Evolutionary conservation across 225 moss, liverwort and hornwort species (phyloP), one percentile per base, ranked within the genome.

Genomic region (Marchantia paleacea): DNA sequence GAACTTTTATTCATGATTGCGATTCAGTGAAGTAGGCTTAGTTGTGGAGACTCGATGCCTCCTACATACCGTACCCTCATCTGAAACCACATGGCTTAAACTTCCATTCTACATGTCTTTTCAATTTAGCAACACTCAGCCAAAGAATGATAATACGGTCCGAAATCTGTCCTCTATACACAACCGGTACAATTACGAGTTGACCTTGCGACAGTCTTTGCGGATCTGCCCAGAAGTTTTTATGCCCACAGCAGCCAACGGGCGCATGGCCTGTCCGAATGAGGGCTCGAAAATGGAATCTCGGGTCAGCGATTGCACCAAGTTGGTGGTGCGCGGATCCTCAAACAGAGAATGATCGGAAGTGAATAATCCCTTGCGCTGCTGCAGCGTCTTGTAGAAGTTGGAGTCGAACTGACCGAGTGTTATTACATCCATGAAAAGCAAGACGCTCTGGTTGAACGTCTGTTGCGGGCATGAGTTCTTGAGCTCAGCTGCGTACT

Each of bases 331-430:
- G 22, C 75, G 75, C 26, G 12, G 30, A 57, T 75, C 75, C 10
- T 14, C 0, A 31, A 12, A 57, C 7, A 75, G 75, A 16, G 75
- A 55, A 29, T 75, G 75, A 54, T 75, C 75, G 28, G 75, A 75
- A 58, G 55, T 75, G 55, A 75, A 75, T 13, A 75, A 31, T 20
- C 75, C 75, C 57, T 75, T 75, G 55, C 30, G 28, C 16, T 30
- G 16, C 75, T 55, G 4, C 25, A 75, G 75, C 8, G 57, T 58
- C 4, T 26, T 55, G 28, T 75, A 75, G 75, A 55, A 75, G 57
- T 55, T 58, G 8, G 75, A 57, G 14, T 75, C 75, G 19, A 75
- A 52, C 3, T 13, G 5, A 7, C 4, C 55, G 19, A 28, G 55
- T 4, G 75, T 75, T 3, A 75, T 8, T 13, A 58, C 57, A 52